Conservation (phyloP, 805 yeast genomes). For the Clavispora fructus region DNA sequence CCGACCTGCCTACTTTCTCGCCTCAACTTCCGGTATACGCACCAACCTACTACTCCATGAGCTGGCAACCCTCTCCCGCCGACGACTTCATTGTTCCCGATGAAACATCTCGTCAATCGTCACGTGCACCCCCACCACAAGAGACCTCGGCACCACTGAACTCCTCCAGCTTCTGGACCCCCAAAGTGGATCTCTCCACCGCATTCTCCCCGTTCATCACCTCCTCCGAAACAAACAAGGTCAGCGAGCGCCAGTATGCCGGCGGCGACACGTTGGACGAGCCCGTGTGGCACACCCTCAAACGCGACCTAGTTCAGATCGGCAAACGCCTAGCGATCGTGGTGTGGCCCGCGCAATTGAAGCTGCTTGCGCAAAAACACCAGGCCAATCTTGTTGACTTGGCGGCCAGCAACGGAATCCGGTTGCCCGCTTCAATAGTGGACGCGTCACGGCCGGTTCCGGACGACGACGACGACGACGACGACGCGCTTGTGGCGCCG, state of each 20-base stretch:
- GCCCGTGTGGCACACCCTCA: conserved; percentile 54
- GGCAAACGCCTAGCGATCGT: conserved; percentile 33
- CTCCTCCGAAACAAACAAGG: conserved; percentile 8
- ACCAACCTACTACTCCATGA: background rate
- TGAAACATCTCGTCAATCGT: conserved; percentile 18
- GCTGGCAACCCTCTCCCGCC: background rate
- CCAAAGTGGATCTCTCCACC: conserved; percentile 13
- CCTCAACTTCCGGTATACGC: background rate
- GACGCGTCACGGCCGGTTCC: conserved; percentile 24
- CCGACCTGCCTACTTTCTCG: background rate
- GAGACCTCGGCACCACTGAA: background rate
- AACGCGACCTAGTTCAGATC: conserved; percentile 33
- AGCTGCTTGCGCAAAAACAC: conserved; percentile 30
- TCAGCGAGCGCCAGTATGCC: conserved; percentile 47
- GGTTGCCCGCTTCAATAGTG: conserved; percentile 30
- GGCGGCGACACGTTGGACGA: conserved; percentile 75
- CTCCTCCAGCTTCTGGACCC: conserved; percentile 8
- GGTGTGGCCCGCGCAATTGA: conserved; percentile 41
- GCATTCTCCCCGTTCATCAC: conserved; percentile 15
- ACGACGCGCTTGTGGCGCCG: conserved; percentile 8
- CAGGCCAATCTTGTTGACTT: conserved; percentile 29
- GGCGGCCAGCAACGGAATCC: conserved; percentile 32
- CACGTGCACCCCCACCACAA: background rate
- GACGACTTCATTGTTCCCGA: conserved; percentile 37
- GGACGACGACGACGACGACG: conserved; percentile 13